Evolutionary conservation across 2,329 filamentous ascomycete species (phyloP), one percentile per base, ranked within the genome.

Genomic region (Paecilomyces fulvus): DNA sequence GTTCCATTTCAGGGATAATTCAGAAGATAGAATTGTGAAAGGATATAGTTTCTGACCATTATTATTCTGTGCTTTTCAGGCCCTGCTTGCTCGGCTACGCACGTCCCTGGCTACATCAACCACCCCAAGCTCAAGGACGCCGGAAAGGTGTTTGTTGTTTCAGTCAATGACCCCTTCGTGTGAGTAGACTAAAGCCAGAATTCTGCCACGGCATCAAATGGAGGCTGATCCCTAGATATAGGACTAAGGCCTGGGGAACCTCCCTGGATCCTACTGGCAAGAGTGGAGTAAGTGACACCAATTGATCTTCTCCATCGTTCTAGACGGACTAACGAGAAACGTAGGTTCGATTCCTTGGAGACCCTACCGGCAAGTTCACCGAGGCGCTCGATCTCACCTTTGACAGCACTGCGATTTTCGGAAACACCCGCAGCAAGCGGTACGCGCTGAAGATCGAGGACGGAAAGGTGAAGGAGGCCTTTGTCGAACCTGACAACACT

Each of bases 161-260:
- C 89, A 14, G 92, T 96, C 70, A 97, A 97, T 71, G 92, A 97
- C 71, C 84, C 91, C 20, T 96, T 96, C 71, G 92, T 96, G 89
- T 95, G 79, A 75, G 88, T 76, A 10, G n/a, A 28, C 21, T 30
- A 9, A 7, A 11, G 31, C 14, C n/a, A n/a, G 2, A 3, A 12
- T 30, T 31, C 30, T 11, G 11, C 7, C 14, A 9, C 30, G 5
- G 31, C 11, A 43, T 23, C 9, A 11, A 50, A 23, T 49, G 30
- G 25, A 50, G 23, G 33, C 46, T 56, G 14, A 43, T 56, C 56
- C 23, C 33, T 48, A 20, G 49, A 11, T 57, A 60, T 60, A 94
- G 90, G 50, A 96, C 92, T 83, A 95, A 95, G 75, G 92, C 91
- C 4, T 96, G 92, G 91, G 85, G 77, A 51, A 83, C 87, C 60